Conservation (phyloP, 352 stramenopile genomes). For the Chrysophaeum taylorii region DNA sequence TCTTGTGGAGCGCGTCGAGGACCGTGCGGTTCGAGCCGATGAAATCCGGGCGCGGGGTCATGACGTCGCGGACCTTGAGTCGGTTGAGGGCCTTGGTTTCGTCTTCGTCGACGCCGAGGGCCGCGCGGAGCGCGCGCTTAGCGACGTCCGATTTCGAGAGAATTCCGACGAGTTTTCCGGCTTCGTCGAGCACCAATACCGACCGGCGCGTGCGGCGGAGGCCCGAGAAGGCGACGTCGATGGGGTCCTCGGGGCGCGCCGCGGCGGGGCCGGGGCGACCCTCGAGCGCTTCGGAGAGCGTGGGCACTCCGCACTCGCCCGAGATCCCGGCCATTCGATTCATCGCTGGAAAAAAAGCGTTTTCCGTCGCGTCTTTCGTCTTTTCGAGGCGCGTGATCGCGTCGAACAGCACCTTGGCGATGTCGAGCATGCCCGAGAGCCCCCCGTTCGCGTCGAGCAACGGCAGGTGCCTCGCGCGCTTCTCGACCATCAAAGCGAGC, state of each 20-base stretch:
- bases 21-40: slow-evolving; percentile 61
- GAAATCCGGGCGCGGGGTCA: slow-evolving; percentile 64
- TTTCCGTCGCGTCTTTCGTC: neutral
- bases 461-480: slow-evolving; percentile 68
- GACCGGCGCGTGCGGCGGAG: slow-evolving; percentile 35
- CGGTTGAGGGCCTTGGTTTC: slow-evolving; percentile 49
- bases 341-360: neutral
- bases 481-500: slow-evolving; percentile 72
- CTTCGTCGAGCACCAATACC: slow-evolving; percentile 57
- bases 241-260: slow-evolving; percentile 42
- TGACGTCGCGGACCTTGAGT: slow-evolving; percentile 65
- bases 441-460: slow-evolving; percentile 57
- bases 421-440: slow-evolving; percentile 68
- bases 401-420: slow-evolving; percentile 73
- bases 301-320: too few species aligned
- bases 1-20: slow-evolving; percentile 62
- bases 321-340: too few species aligned
- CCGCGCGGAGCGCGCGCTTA: slow-evolving; percentile 52
- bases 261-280: slow-evolving; percentile 70
- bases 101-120: neutral
- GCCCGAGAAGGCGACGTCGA: slow-evolving; percentile 33
- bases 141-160: slow-evolving; percentile 46
- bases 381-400: slow-evolving; percentile 37
- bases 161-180: slow-evolving; percentile 68
- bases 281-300: slow-evolving; percentile 43